Base-by-base conservation (phyloP, 768 basidiomycete genomes). In the Serendipita sp. region DNA sequence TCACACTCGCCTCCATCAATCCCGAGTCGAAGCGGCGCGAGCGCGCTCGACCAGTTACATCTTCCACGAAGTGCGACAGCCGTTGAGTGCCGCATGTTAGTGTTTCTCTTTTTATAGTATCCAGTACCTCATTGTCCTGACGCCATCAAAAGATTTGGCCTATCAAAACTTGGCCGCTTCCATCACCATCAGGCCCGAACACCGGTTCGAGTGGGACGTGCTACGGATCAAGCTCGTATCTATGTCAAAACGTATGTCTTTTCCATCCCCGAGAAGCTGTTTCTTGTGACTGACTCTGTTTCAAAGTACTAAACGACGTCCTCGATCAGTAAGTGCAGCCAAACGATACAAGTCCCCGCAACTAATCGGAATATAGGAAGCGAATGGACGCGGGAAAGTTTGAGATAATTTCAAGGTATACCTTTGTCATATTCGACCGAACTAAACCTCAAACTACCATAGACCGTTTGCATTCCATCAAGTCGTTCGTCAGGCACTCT, bases 331-430 rank as follows among this genome's bases (percentile, higher is more conserved):
- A 71, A 70, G 84, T 23, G n/a, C 68, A 60, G 4, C 8, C 2
- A 36, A 27, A 63, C 15, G 46, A 62, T 46, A 40, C 43, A 50
- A 3, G 6, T 3, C 52, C n/a, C 37, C 6, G 16, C 60, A 29
- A 65, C 64, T 62, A 15, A 46, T 23, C 4, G 16, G 44, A 23
- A 15, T 48, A 40, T 86, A 68, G 67, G 36, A 67, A 69, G 18
- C 70, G 73, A 15, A 73, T 73, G 87, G 90, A 93, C 69, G 87
- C 86, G 64, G 88, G 88, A 2, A 81, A 83, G 62, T 95, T 96
- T 67, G 70, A 73, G 0, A 74, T 74, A 66, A 75, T 75, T 11
- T 68, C 73, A 1, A 74, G 48, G 48, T 52, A n/a, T 31, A 8
- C n/a, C 18, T 23, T 31, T 18, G n/a, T 31, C 18, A 8, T 52